These are phyloP conservation scores for Ceratocystis eucalypticola DNA, from an alignment of 2,329 filamentous ascomycete genomes.

Conservation along the genomic window DNA sequence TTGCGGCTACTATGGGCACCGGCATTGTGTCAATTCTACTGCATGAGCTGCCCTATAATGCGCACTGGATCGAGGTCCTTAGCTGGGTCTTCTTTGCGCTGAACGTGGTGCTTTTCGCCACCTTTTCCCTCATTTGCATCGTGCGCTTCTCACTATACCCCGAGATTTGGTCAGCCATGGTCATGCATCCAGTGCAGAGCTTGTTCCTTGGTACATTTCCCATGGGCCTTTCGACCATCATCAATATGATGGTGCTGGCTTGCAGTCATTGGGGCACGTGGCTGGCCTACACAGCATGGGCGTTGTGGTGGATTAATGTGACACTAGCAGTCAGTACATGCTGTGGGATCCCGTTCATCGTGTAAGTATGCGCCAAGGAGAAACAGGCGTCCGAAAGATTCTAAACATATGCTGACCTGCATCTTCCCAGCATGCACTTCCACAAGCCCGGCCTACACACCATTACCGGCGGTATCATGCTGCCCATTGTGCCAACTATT, in stretches of 20 bases:
- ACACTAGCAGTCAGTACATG: slow-evolving; percentile 40
- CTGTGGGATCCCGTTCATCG: slow-evolving; percentile 42
- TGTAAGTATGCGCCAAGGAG: slow-evolving; percentile 30
- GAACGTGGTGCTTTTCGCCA: slow-evolving; percentile 44
- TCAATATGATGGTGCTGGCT: slow-evolving; percentile 49
- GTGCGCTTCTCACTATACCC: slow-evolving; percentile 53
- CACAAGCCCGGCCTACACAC: slow-evolving; percentile 36
- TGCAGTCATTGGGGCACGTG: slow-evolving; percentile 50
- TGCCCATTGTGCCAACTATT: slow-evolving; percentile 54
- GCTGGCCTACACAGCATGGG: slow-evolving; percentile 42
- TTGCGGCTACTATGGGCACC: slow-evolving; percentile 51
- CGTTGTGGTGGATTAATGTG: slow-evolving; percentile 45
- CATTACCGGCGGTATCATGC: slow-evolving; percentile 51
- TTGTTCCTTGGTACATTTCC: slow-evolving; percentile 56
- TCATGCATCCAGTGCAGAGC: slow-evolving; percentile 51
- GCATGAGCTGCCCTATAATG: slow-evolving; percentile 47
- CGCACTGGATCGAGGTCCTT: slow-evolving; percentile 43
- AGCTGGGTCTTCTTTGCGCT: slow-evolving; percentile 47
- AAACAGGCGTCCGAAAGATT: neutral
- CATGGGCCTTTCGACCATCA: slow-evolving; percentile 55
- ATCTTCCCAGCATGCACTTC: slow-evolving; percentile 26
- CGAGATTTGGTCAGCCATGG: slow-evolving; percentile 51
- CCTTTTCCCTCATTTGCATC: slow-evolving; percentile 40
- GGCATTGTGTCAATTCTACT: slow-evolving; percentile 53
- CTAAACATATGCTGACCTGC: neutral